These are phyloP conservation scores for Pichia eremophila DNA, from an alignment of 805 yeast species.

Conservation along the genomic window DNA sequence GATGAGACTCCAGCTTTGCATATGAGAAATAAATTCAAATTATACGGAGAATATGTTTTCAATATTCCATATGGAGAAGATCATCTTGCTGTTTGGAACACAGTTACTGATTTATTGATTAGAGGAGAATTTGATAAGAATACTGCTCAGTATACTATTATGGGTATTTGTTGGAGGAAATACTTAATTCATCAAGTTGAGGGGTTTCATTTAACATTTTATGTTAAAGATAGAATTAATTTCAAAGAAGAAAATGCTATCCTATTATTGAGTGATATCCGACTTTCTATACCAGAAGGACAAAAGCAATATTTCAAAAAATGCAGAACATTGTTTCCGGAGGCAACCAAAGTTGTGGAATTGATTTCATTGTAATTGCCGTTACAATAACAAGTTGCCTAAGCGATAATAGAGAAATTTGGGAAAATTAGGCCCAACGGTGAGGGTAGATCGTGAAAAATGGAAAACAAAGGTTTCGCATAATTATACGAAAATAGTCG, in stretches of 20 bases:
- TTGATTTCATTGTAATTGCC: too few relatives aligned
- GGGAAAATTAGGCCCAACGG: too few relatives aligned
- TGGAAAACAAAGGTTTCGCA: too few relatives aligned
- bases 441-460: too few relatives aligned
- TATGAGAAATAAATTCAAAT: background rate
- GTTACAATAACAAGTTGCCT: too few relatives aligned
- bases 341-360: background rate
- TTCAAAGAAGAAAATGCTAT: background rate
- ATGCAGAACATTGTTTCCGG: slow-evolving; percentile 3
- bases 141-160: background rate
- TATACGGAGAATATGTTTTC: slow-evolving; percentile 4
- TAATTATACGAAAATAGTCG: too few relatives aligned
- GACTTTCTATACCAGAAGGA: background rate
- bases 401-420: too few relatives aligned
- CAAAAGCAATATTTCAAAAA: slow-evolving; percentile 1
- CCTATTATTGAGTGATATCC: slow-evolving; percentile 2
- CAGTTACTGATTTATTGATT: background rate
- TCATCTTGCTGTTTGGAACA: background rate
- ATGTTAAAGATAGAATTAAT: slow-evolving; percentile 1
- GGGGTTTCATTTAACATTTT: slow-evolving; percentile 5
- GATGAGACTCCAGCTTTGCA: slow-evolving; percentile 3
- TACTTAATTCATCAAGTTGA: background rate
- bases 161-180: slow-evolving; percentile 8
- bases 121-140: background rate
- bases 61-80: background rate